These are phyloP conservation scores for Phyllosticta citriasiana DNA, from an alignment of 2,329 filamentous ascomycete species.

Conservation along the genomic window DNA sequence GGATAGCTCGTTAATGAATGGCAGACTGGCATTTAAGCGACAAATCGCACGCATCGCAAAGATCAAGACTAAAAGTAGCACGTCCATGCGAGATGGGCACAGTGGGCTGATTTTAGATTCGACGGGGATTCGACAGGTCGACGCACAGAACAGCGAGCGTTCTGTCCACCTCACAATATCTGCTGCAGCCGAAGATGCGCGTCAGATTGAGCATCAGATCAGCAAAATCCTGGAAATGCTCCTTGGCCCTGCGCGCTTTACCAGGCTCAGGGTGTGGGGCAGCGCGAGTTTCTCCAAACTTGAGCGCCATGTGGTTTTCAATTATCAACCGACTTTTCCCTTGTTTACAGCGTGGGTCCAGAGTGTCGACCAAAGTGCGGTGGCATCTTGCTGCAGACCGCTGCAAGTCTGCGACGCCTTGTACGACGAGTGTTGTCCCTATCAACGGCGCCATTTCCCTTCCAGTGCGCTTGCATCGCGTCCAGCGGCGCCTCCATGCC, in stretches of 20 bases:
- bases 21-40: neutral
- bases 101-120: neutral
- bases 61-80: neutral
- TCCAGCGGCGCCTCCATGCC: neutral
- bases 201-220: neutral
- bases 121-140: neutral
- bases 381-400: neutral
- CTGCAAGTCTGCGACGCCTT: neutral
- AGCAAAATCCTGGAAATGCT: neutral
- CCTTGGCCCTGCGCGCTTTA: neutral
- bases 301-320: neutral
- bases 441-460: conserved; percentile 1
- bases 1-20: neutral
- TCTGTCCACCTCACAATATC: neutral
- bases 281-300: neutral
- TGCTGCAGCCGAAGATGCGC: neutral
- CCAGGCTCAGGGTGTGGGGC: neutral
- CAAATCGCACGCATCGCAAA: neutral
- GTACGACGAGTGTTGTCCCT: neutral
- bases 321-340: neutral
- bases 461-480: conserved; percentile 5
- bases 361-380: neutral
- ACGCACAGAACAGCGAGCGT: neutral
- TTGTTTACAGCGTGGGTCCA: neutral
- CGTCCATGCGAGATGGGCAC: neutral